A percentile compares a stretch with the other conserved stretches of the same genome.
phyloP scores from a whole-genome alignment of 305 asterid genomes.

The Fraxinus albicans region DNA sequence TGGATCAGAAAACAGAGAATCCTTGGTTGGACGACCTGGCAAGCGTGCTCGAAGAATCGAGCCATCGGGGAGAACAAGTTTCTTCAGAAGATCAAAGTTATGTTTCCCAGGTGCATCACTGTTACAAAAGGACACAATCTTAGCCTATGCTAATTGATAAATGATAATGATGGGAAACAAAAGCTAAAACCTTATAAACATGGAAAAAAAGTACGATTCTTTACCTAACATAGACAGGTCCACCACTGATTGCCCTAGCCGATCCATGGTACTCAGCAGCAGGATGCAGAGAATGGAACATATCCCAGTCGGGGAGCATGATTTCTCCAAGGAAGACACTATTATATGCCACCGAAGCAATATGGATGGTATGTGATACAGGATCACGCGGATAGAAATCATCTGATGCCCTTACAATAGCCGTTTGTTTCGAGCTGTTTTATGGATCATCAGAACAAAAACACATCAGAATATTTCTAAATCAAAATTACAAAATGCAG shows the following conservation, averaged over 20 bases:
- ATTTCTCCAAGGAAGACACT: conserved; percentile 50
- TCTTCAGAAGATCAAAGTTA: background rate
- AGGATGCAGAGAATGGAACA: conserved; percentile 56
- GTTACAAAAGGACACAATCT: conserved; percentile 7
- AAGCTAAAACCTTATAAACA: too few relatives aligned
- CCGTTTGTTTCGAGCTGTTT: conserved; percentile 48
- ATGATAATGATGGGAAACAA: background rate
- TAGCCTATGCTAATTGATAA: background rate
- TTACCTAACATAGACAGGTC: conserved; percentile 53
- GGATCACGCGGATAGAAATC: conserved; percentile 50
- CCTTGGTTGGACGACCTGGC: background rate
- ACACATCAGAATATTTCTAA: background rate
- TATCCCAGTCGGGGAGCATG: conserved; percentile 58
- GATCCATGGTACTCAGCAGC: conserved; percentile 53
- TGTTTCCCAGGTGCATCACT: conserved; percentile 31
- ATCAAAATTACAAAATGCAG: background rate
- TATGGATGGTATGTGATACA: conserved; percentile 45
- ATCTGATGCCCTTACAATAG: conserved; percentile 47
- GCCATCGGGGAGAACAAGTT: background rate
- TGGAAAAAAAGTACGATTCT: background rate
- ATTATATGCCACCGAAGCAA: conserved; percentile 50
- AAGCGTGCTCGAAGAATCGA: background rate
- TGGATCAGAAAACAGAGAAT: background rate
- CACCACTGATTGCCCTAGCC: conserved; percentile 51
- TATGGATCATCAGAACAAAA: conserved; percentile 6